Evolutionary conservation across 2,329 filamentous ascomycete species (phyloP).

Genomic region (Sphaerulina musiva): DNA sequence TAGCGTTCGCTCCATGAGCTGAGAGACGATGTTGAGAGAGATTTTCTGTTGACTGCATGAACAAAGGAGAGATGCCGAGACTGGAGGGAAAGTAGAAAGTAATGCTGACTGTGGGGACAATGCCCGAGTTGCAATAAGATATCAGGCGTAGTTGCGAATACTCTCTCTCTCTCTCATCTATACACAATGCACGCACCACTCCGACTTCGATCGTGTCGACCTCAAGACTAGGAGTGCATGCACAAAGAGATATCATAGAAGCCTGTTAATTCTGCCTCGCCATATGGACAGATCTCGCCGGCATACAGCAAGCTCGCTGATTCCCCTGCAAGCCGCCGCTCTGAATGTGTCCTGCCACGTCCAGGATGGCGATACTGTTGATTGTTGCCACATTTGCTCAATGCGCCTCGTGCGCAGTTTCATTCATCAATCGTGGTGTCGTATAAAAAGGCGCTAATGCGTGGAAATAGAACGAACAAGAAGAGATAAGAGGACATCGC

Average conservation of each 20-base stretch:
- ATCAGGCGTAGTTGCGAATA: too few relatives aligned
- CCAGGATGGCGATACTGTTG: constrained; percentile 1
- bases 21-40: too few relatives aligned
- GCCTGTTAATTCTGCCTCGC: neutral
- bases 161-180: too few relatives aligned
- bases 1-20: too few relatives aligned
- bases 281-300: neutral
- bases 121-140: too few relatives aligned
- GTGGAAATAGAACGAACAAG: neutral
- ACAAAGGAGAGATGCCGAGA: too few relatives aligned
- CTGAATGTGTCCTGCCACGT: neutral
- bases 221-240: neutral
- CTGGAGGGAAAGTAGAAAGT: too few relatives aligned
- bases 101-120: too few relatives aligned
- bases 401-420: neutral
- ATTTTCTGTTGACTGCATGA: too few relatives aligned
- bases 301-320: neutral
- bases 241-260: neutral
- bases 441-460: neutral
- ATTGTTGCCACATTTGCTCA: neutral
- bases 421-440: neutral
- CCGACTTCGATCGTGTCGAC: too few relatives aligned
- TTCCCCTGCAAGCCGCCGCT: neutral
- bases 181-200: too few relatives aligned
- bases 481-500: neutral